Conservation (phyloP, 73 alveolate species). For the Paramecium sonneborni region DNA sequence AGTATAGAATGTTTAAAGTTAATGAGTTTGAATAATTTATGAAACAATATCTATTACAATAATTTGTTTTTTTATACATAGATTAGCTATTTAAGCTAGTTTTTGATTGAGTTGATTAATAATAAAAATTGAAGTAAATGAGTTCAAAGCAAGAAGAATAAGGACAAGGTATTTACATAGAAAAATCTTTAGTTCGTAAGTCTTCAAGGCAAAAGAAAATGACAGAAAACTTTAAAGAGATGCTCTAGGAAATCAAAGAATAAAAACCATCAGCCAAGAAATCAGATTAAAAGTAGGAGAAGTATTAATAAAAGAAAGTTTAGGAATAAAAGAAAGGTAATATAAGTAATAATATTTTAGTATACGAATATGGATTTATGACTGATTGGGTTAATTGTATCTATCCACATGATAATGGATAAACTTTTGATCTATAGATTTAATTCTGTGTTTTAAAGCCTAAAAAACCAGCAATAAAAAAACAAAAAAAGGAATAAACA, state of each 20-base stretch:
- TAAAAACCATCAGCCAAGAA: not conserved
- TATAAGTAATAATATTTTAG: not conserved
- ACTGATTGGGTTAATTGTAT: conserved; percentile 36
- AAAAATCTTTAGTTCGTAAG: not conserved
- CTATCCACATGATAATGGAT: conserved; percentile 30
- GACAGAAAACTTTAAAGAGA: not conserved
- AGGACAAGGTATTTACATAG: not conserved
- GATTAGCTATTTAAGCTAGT: not conserved
- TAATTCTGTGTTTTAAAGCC: conserved; percentile 22
- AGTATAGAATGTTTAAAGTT: too few species aligned
- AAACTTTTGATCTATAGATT: not conserved
- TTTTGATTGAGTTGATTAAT: not conserved
- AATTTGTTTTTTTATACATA: not conserved
- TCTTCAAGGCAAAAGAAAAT: conserved; percentile 5
- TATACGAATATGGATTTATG: not conserved
- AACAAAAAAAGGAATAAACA: not conserved
- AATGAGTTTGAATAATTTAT: too few species aligned
- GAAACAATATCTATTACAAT: not conserved
- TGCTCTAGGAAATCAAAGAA: not conserved
- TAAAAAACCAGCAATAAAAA: not conserved
- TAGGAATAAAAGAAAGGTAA: not conserved
- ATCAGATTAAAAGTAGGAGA: not conserved
- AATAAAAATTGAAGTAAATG: not conserved
- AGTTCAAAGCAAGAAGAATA: not conserved
- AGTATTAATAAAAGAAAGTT: not conserved